Evolutionary conservation across 495 filamentous ascomycete genomes (phyloP).

Genomic region (Margaritispora aquatica): DNA sequence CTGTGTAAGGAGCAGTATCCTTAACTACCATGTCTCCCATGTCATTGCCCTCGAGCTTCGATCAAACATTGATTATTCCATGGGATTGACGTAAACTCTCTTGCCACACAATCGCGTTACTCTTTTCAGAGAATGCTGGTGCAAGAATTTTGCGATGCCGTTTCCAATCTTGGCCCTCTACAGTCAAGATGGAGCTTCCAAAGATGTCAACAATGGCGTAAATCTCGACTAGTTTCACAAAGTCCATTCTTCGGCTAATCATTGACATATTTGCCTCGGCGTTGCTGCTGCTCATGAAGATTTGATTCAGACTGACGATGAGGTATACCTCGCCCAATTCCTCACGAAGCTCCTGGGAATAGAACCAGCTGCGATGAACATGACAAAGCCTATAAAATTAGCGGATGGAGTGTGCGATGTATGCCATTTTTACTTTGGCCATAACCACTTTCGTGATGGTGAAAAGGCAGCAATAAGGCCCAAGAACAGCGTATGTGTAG

Average conservation of each 20-base stretch:
- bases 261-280: conserved; percentile 56
- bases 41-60: conserved; percentile 1
- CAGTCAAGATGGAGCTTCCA: conserved; percentile 57
- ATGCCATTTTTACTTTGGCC: conserved; percentile 4
- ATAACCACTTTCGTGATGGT: conserved; percentile 7
- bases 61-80: conserved; percentile 12
- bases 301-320: conserved; percentile 32
- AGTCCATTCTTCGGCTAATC: conserved; percentile 52
- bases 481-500: conserved; percentile 9
- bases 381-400: not conserved
- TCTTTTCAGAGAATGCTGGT: conserved; percentile 65
- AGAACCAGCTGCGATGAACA: conserved; percentile 9
- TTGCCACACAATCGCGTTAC: conserved; percentile 49
- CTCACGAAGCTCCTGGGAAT: conserved; percentile 7
- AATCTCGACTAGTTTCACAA: conserved; percentile 56
- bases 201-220: conserved; percentile 55
- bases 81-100: conserved; percentile 17
- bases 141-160: conserved; percentile 63
- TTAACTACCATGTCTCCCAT: conserved; percentile 7
- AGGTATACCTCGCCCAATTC: conserved; percentile 15
- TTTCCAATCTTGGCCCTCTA: conserved; percentile 58
- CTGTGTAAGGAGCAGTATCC: conserved; percentile 11
- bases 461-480: not conserved
- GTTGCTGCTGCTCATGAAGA: conserved; percentile 45
- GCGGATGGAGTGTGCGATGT: not conserved